Conservation (phyloP, 2,329 filamentous ascomycete genomes). For the Colletotrichum karsti region DNA sequence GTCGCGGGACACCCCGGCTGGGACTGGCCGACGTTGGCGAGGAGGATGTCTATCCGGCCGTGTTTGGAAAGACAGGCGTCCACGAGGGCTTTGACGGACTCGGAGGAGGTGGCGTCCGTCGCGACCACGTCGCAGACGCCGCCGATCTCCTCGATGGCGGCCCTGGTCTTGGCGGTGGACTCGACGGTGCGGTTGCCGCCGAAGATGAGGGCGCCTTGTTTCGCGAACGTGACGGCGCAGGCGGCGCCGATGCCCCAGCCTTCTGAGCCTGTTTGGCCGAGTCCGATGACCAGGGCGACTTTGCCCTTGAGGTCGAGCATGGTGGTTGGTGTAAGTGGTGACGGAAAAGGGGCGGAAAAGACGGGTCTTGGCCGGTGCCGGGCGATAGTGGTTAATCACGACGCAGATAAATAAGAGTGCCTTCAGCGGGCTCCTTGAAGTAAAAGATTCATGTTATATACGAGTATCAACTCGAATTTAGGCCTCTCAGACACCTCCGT, state of each 20-base stretch:
- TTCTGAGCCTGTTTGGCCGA: constrained; percentile 51
- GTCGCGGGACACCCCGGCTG: constrained; percentile 59
- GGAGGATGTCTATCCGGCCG: constrained; percentile 65
- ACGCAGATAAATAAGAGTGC: no score
- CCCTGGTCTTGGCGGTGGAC: constrained; percentile 47
- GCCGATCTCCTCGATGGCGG: constrained; percentile 44
- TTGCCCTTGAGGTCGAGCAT: constrained; percentile 48
- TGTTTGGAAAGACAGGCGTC: constrained; percentile 59
- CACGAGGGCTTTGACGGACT: constrained; percentile 60
- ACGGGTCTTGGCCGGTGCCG: neutral
- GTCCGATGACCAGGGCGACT: constrained; percentile 54
- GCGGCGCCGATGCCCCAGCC: constrained; percentile 62
- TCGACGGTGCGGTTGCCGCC: constrained; percentile 57
- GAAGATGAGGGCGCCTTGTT: constrained; percentile 57
- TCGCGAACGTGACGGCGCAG: constrained; percentile 54
- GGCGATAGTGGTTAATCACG: no score
- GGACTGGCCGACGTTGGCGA: constrained; percentile 68
- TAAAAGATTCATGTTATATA: neutral
- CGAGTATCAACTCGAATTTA: no score
- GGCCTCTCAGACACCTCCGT: no score
- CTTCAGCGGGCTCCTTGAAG: no score
- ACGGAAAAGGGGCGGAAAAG: constrained; percentile 9
- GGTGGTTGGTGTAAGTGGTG: neutral
- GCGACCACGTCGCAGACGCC: constrained; percentile 49
- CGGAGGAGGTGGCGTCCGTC: constrained; percentile 60